Percentiles rank a stretch among this genome's conserved stretches.
Conservation (phyloP, 2,329 filamentous ascomycete species). For the Aureobasidium pullulans region DNA sequence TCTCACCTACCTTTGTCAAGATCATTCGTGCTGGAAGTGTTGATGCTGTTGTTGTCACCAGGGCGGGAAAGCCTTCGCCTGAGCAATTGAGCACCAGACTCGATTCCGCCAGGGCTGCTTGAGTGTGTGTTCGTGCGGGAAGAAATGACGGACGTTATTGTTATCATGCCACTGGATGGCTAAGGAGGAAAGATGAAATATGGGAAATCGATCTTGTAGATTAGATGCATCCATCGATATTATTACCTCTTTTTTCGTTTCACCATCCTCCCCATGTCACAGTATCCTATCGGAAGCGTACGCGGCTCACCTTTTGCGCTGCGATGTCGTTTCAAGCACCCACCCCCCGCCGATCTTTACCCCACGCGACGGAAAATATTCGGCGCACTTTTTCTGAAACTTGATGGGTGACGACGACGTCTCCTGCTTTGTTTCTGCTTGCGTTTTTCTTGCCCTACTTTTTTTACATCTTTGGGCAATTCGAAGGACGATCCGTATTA, state of each 20-base stretch:
- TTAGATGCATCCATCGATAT: neutral
- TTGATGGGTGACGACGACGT: too few relatives aligned
- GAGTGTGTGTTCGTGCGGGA: neutral
- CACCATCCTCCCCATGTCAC: too few relatives aligned
- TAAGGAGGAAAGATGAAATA: neutral
- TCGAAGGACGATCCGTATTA: too few relatives aligned
- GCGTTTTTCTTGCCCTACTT: too few relatives aligned
- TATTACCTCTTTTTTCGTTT: neutral
- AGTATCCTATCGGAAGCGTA: too few relatives aligned
- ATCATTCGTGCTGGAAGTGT: conserved; percentile 32
- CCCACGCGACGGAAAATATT: too few relatives aligned
- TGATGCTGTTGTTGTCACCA: conserved; percentile 37
- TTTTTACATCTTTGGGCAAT: too few relatives aligned
- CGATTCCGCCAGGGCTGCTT: neutral
- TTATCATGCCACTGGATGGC: neutral
- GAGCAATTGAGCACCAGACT: neutral
- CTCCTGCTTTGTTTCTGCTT: too few relatives aligned
- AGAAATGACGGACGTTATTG: neutral
- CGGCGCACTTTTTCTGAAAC: too few relatives aligned
- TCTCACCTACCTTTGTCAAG: conserved; percentile 37
- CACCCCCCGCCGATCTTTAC: too few relatives aligned
- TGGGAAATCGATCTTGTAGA: neutral
- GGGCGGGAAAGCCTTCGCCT: conserved; percentile 19
- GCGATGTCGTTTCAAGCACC: too few relatives aligned
- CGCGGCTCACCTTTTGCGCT: too few relatives aligned